Base-by-base conservation (phyloP, 139 green algal species). In the Tetradesmus obliquus region DNA sequence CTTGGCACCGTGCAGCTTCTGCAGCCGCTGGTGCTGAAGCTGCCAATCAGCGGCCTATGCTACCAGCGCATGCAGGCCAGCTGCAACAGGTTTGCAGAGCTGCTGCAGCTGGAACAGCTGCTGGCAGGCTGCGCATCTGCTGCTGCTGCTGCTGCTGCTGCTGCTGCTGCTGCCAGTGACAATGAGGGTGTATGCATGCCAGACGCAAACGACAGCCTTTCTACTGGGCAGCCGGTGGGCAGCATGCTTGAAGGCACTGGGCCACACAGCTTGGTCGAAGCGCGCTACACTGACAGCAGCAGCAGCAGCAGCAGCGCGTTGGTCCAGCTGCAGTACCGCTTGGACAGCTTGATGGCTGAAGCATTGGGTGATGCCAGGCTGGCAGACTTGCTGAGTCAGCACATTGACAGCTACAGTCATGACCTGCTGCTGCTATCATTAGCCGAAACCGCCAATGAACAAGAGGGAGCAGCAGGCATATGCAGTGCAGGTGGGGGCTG, bases 41-140 rank as follows among this genome's bases (percentile, higher is more conserved):
- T 91, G 87, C 87, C 87, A 20, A 51, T 91, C 45, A 91, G 87
- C 19, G 66, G 51, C n/a, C 53, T 84, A 5, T 83, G 69, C 22
- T 84, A 84, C 87, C 74, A n/a, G 12, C 58, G 58, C 19, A 5
- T 89, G 60, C 60, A 79, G 20, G 84, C 32, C 32, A 57, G 9
- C 57, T 24, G 84, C 19, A 80, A 22, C 24, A 76, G 24, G 13
- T 79, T 24, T 80, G 84, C 66, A 53, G 55, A 71, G 15, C 82
- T 87, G 8, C 80, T 85, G 83, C 83, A 76, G 83, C 55, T 88
- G 1, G 20, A 76, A 9, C 83, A 88, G 20, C 55, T 55, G 22
- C n/a, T 74, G 20, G 83, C 55, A 54, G 55, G 9, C 6, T 19
- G 24, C 79, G 9, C 51, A 69, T 19, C 57, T 55, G 83, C 83